A percentile compares a stretch with the other conserved stretches of the same genome.
Conservation (phyloP, 2,329 filamentous ascomycete species). For the Graphilbum fragrans region DNA sequence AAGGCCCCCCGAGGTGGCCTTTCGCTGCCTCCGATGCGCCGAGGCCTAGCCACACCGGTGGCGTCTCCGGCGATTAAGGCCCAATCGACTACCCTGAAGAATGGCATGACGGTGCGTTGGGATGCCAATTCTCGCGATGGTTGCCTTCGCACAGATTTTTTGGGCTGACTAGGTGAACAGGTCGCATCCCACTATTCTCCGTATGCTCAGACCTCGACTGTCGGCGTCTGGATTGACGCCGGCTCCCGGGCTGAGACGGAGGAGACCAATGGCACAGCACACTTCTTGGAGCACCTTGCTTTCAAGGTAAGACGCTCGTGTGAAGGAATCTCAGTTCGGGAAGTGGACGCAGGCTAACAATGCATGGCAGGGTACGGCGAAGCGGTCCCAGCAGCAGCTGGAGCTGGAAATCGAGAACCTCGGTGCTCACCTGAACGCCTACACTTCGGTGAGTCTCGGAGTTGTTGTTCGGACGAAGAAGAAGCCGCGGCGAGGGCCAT, state of each 20-base stretch:
- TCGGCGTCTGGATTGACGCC: conserved; percentile 99
- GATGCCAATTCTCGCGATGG: neutral
- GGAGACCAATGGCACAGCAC: conserved; percentile 97
- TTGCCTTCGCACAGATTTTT: neutral
- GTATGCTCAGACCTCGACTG: conserved; percentile 95
- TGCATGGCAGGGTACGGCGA: conserved; percentile 69
- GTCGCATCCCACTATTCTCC: conserved; percentile 97
- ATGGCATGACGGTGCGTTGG: conserved; percentile 76
- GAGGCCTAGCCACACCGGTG: conserved; percentile 84
- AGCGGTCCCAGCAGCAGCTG: conserved; percentile 90
- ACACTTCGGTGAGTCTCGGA: conserved; percentile 79
- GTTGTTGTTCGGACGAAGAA: too few species aligned
- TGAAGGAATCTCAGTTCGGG: too few species aligned
- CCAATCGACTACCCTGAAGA: conserved; percentile 90
- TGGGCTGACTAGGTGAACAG: conserved; percentile 33
- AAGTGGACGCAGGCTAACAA: neutral
- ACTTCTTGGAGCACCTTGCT: conserved; percentile 98
- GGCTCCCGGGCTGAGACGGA: conserved; percentile 96
- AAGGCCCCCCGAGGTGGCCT: conserved; percentile 68
- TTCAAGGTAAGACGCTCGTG: conserved; percentile 86
- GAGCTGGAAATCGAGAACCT: conserved; percentile 99
- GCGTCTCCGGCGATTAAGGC: conserved; percentile 55
- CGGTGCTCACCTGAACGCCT: conserved; percentile 97
- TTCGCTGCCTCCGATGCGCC: conserved; percentile 65
- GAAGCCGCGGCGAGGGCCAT: neutral